Base-by-base conservation (phyloP, 2,329 filamentous ascomycete genomes). In the Echinosphaeria canescens region DNA sequence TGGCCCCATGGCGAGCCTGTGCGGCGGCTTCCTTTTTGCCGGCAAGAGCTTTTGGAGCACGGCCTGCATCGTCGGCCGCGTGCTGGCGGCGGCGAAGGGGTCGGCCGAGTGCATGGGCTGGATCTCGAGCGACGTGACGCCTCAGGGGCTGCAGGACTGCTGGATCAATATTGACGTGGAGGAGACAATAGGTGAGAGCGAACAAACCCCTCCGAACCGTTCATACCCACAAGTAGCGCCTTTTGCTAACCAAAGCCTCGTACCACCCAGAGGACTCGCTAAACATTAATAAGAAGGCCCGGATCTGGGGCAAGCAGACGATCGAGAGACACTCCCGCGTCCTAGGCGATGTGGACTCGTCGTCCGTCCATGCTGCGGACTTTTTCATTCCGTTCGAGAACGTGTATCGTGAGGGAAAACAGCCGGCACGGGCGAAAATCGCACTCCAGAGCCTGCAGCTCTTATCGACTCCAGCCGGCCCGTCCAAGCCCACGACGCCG, bases 11-110 rank as follows among this genome's bases (percentile, higher is more conserved):
- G 66, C 67, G 4, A 70, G 69, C 33, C 45, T 75, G 1, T 69
- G 64, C 23, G 63, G 65, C 11, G 70, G 71, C 0, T 75, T 75
- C 33, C 53, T 72, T 3, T 74, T 73, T 37, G 47, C 44, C 4
- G 57, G 57, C 3, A 70, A 65, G 49, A 75, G 67, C 33, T 75
- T 74, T 41, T 75, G 70, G 70, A 75, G 68, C 43, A 72, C 63
- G 2, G 55, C 60, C 10, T 74, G 68, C 39, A 54, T 75, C 23
- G 59, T 75, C 8, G 70, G 69, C 4, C 60, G 67, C 15, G 66
- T 75, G 3, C 47, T 75, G 18, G 68, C 68, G 16, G 68, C 67
- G 15, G 62, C 64, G 6, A 58, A 58, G 28, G 67, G 66, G 3
- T 60, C 67, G 11, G 58, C 58, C 1, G 69, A 75, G 39, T 69